Evolutionary conservation across 2,329 filamentous ascomycete genomes (phyloP), one percentile per base, ranked within the genome.

Genomic region (Stemphylium vesicarium): DNA sequence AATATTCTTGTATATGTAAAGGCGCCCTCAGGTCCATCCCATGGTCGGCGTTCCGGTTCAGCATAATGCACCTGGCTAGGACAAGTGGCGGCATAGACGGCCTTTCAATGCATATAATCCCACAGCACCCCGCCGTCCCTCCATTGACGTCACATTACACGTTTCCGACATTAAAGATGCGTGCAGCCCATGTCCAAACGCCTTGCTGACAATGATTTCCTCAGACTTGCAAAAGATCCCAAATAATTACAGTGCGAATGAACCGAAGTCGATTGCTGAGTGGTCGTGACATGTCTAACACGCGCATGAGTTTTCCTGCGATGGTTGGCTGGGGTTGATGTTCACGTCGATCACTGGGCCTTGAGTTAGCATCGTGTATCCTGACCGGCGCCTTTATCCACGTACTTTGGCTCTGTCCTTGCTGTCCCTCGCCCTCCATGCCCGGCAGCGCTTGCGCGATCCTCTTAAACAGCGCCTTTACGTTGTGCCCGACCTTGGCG

Each of bases 371-470:
- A 48, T 45, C 36, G 33, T 22, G 4, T 24, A 29, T 20, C 13
- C 13, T 22, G 20, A 22, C 18, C 42, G 11, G 36, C 50, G n/a
- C 10, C 15, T 16, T 9, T 13, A 15, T 31, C 11, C 46, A 85
- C 89, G 71, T 82, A 95, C 91, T 96, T 80, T 94, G 91, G 76
- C 81, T 85, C 65, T 91, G 88, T 56, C 87, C 88, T 66, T 89
- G 88, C 66, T 88, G 87, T 63, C 92, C 90, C 65, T 92, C 88
- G 12, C 92, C 92, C 77, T 99, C 95, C 95, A 99, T 98, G 18
- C 95, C 95, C 7, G 95, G 95, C 68, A 99, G 81, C 33, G 96
- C 95, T 79, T 99, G 95, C 36, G 96, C 95, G 85, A 99, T 99
- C 81, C 92, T 89, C 83, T 93, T 91, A 81, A 99, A 99, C 53